Conservation (phyloP, 495 filamentous ascomycete species). For the Lichina pygmaea region DNA sequence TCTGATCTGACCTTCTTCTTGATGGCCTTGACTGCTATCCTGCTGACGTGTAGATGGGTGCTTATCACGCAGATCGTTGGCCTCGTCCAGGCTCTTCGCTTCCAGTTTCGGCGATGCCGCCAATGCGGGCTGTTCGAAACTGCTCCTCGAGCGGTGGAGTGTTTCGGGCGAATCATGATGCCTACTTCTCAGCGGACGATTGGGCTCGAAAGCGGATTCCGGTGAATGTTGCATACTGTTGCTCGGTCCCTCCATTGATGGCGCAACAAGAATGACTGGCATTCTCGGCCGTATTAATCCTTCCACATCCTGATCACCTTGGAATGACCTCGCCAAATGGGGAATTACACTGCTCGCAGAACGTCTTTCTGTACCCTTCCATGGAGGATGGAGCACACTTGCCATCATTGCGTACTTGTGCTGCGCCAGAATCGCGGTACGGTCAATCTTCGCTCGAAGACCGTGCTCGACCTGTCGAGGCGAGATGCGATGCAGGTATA, state of each 20-base stretch:
- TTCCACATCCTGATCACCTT: conserved; percentile 36
- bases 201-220: not conserved
- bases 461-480: conserved; percentile 31
- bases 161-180: no score
- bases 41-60: no score
- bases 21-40: no score
- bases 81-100: not conserved
- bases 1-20: no score
- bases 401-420: conserved; percentile 45
- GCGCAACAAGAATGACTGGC: conserved; percentile 17
- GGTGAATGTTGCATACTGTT: conserved; percentile 1
- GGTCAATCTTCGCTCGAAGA: conserved; percentile 44
- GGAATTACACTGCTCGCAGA: conserved; percentile 47
- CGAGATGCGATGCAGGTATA: conserved; percentile 30
- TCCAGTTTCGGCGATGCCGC: not conserved
- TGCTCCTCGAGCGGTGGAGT: no score
- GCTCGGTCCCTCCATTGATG: conserved; percentile 3
- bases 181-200: no score
- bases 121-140: no score
- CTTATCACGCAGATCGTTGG: not conserved
- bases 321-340: conserved; percentile 34
- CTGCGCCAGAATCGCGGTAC: conserved; percentile 40
- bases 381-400: conserved; percentile 49
- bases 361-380: conserved; percentile 24
- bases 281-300: conserved; percentile 39